Evolutionary conservation across 768 basidiomycete species (phyloP).

Genomic region (Amylocystis lapponica): DNA sequence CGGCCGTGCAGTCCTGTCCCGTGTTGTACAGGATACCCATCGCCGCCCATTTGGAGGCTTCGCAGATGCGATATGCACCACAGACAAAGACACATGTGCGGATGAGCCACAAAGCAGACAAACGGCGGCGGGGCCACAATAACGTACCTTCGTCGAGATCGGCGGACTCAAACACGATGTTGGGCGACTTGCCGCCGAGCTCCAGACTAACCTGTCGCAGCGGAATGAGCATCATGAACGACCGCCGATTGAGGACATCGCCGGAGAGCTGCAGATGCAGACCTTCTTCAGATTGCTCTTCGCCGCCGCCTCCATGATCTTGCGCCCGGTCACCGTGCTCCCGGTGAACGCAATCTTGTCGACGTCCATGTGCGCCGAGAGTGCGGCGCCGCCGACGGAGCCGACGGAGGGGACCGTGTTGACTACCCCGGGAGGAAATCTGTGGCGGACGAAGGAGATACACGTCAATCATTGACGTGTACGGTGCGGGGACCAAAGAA

Average conservation of each 20-base stretch:
- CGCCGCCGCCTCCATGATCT: constrained; percentile 88
- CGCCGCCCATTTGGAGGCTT: constrained; percentile 78
- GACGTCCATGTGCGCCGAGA: constrained; percentile 76
- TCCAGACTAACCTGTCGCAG: constrained; percentile 75
- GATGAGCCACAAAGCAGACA: neutral
- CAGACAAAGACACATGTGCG: neutral
- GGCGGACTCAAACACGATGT: constrained; percentile 86
- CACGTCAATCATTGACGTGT: neutral
- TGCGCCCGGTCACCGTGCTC: constrained; percentile 82
- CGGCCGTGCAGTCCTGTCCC: constrained; percentile 93
- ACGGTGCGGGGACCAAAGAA: too few relatives aligned
- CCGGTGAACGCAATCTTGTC: constrained; percentile 97
- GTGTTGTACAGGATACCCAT: constrained; percentile 85
- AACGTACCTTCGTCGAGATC: constrained; percentile 75
- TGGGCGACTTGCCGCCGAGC: constrained; percentile 89
- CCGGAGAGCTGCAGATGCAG: too few relatives aligned
- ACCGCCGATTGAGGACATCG: neutral
- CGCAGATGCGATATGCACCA: neutral
- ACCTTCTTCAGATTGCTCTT: constrained; percentile 95
- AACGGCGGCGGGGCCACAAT: too few relatives aligned
- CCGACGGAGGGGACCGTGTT: constrained; percentile 87
- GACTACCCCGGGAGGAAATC: constrained; percentile 87
- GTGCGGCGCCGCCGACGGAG: constrained; percentile 74
- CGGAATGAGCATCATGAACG: neutral
- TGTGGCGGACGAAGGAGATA: constrained; percentile 22